Percentiles rank a stretch among this genome's conserved stretches.
phyloP scores from a whole-genome alignment of 192 early-diverging fungal species.

The Coemansia sp. region DNA sequence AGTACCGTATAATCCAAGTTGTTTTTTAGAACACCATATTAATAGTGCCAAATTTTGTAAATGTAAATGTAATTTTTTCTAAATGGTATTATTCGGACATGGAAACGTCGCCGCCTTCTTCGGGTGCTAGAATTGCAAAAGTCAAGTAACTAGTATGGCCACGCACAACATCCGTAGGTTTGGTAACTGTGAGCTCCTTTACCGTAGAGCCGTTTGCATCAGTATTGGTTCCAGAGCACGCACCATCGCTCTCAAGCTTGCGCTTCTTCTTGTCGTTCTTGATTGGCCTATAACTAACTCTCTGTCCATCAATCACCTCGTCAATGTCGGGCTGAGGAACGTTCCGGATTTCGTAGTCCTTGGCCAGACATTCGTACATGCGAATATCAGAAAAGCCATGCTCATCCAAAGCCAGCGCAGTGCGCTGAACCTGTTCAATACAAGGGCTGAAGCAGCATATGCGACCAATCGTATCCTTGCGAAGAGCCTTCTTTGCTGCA shows the following conservation, averaged over 20 bases:
- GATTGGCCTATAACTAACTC: constrained; percentile 31
- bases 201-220: not conserved
- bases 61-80: not conserved
- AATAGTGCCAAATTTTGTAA: not conserved
- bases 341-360: constrained; percentile 69
- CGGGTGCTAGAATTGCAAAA: constrained; percentile 66
- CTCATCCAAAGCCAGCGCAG: constrained; percentile 71
- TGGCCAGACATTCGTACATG: constrained; percentile 93
- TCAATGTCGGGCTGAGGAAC: constrained; percentile 64
- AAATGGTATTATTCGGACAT: constrained; percentile 4
- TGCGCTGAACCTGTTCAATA: constrained; percentile 90
- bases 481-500: constrained; percentile 81
- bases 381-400: constrained; percentile 86
- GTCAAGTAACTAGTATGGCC: constrained; percentile 96
- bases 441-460: constrained; percentile 96
- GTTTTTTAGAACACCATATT: not conserved
- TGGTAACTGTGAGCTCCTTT: constrained; percentile 59
- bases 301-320: constrained; percentile 55
- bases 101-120: not conserved
- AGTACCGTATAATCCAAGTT: too few species aligned
- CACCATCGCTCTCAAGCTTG: constrained; percentile 16
- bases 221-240: not conserved
- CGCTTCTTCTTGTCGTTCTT: constrained; percentile 34
- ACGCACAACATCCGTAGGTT: constrained; percentile 56
- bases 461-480: constrained; percentile 73